Base-by-base conservation (phyloP, 768 basidiomycete genomes). In the Rubroboletus satanas region DNA sequence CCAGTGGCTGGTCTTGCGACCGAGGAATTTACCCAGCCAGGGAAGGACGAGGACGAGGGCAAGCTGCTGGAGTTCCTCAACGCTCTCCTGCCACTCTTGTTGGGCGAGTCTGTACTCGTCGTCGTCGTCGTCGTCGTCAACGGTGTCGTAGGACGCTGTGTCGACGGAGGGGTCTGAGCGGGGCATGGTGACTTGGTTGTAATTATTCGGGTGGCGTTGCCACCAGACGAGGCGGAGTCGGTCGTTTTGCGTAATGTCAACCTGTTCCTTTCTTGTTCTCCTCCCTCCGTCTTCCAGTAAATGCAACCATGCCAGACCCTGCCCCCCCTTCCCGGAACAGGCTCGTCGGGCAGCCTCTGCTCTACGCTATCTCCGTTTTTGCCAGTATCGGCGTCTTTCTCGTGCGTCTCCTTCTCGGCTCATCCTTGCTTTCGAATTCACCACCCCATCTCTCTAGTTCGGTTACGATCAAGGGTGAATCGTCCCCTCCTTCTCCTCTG, bases 31-130 rank as follows among this genome's bases (percentile, higher is more conserved):
- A 50, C 94, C 94, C 55, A 93, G 69, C 74, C 85, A 88, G 2
- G 94, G 94, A 54, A 97, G 74, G 44, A 95, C 75, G 26, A 95
- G 86, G 53, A 92, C 77, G 36, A 88, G 81, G 49, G 90, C 72
- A 18, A 96, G 81, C 67, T 92, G 82, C 66, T 89, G 85, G 43
- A 97, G 79, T 68, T 97, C 93, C 56, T 85, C 74, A 47, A 96
- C 65, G 64, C 88, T 90, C 71, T 97, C 94, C 64, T 93, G 87
- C 94, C 94, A 96, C 74, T 97, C 94, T 67, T 88, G 80, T 71
- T 94, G 89, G 3, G 90, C 88, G 45, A 87, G 75, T 38, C 77
- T 82, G 62, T 82, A 83, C 63, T 93, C 90, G 54, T 89, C 88
- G 59, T 86, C 84, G 36, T 89, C 88, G 59, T 86, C 84, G 36